phyloP scores from a whole-genome alignment of 257 asterid species.

The Rhazya stricta region DNA sequence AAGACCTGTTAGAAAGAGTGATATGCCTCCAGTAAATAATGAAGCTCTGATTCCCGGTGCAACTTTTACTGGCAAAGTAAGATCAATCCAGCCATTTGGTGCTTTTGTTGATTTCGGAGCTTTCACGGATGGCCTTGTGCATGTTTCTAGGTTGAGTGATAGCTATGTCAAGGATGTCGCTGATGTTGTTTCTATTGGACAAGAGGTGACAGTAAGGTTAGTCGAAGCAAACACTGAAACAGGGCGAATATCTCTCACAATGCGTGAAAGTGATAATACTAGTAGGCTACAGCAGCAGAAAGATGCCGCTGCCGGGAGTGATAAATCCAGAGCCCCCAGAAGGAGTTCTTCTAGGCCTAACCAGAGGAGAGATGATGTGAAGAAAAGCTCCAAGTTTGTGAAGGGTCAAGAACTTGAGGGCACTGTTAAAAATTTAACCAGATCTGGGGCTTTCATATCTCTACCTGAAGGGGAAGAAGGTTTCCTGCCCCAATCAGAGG shows the following conservation, averaged over 20 bases:
- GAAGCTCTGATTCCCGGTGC: slow-evolving; percentile 82
- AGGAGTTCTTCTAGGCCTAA: slow-evolving; percentile 40
- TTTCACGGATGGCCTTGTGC: slow-evolving; percentile 92
- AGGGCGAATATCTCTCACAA: slow-evolving; percentile 79
- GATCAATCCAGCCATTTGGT: slow-evolving; percentile 92
- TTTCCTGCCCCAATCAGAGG: slow-evolving; percentile 77
- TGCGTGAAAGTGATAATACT: slow-evolving; percentile 65
- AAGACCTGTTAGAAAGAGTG: slow-evolving; percentile 69
- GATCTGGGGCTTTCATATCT: slow-evolving; percentile 86
- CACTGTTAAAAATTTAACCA: slow-evolving; percentile 65
- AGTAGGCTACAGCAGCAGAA: slow-evolving; percentile 44
- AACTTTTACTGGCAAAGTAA: slow-evolving; percentile 82
- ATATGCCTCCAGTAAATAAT: slow-evolving; percentile 79
- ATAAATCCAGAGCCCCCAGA: slow-evolving; percentile 61
- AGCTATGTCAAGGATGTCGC: slow-evolving; percentile 83
- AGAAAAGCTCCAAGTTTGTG: slow-evolving; percentile 58
- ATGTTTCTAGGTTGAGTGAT: slow-evolving; percentile 80
- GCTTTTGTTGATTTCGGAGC: slow-evolving; percentile 98
- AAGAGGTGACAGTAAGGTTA: slow-evolving; percentile 84
- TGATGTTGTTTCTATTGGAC: slow-evolving; percentile 76
- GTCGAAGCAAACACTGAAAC: slow-evolving; percentile 72
- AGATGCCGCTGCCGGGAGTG: slow-evolving; percentile 37
- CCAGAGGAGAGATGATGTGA: slow-evolving; percentile 52
- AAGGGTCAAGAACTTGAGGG: slow-evolving; percentile 86
- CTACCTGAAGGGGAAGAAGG: slow-evolving; percentile 99